phyloP scores from a whole-genome alignment of 2,329 filamentous ascomycete species.

The Trematosphaeria pertusa region DNA sequence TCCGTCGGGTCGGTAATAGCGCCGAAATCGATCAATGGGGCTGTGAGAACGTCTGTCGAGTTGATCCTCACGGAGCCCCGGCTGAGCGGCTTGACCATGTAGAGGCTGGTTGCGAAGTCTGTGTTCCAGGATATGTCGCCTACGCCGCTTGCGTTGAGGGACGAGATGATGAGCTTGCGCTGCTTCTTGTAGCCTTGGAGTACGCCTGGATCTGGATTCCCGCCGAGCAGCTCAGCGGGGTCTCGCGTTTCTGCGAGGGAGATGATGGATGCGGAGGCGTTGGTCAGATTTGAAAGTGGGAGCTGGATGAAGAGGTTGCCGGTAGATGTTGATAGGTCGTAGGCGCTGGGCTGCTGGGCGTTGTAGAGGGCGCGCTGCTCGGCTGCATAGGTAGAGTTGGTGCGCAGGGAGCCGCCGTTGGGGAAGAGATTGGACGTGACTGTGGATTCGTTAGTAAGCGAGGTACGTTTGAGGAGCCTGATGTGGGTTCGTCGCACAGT shows the following conservation, averaged over 20 bases:
- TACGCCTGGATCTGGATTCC: slow-evolving; percentile 21
- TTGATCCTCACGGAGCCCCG: slow-evolving; percentile 44
- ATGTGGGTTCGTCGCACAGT: slow-evolving; percentile 17
- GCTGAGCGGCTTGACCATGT: slow-evolving; percentile 42
- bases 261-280: slow-evolving; percentile 17
- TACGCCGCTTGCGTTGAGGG: slow-evolving; percentile 23
- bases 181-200: slow-evolving; percentile 37
- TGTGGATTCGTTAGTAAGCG: not conserved
- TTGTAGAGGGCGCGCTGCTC: slow-evolving; percentile 38
- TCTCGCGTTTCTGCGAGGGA: slow-evolving; percentile 12
- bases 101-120: slow-evolving; percentile 27
- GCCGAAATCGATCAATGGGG: slow-evolving; percentile 38
- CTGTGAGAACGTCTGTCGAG: slow-evolving; percentile 29
- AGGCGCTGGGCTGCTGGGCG: slow-evolving; percentile 30
- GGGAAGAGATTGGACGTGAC: slow-evolving; percentile 23
- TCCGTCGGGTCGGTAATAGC: slow-evolving; percentile 40
- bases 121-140: slow-evolving; percentile 35
- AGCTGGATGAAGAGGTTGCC: slow-evolving; percentile 27
- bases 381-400: slow-evolving; percentile 34
- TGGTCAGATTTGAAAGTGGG: slow-evolving; percentile 19
- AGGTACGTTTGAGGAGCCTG: not conserved
- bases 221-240: slow-evolving; percentile 9
- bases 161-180: slow-evolving; percentile 23
- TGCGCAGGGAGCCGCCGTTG: slow-evolving; percentile 22
- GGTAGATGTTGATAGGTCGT: slow-evolving; percentile 29